A percentile compares a stretch with the other conserved stretches of the same genome.
These are phyloP conservation scores for Zygnema cylindricum DNA, from an alignment of 139 green algal species.

Conservation along the genomic window DNA sequence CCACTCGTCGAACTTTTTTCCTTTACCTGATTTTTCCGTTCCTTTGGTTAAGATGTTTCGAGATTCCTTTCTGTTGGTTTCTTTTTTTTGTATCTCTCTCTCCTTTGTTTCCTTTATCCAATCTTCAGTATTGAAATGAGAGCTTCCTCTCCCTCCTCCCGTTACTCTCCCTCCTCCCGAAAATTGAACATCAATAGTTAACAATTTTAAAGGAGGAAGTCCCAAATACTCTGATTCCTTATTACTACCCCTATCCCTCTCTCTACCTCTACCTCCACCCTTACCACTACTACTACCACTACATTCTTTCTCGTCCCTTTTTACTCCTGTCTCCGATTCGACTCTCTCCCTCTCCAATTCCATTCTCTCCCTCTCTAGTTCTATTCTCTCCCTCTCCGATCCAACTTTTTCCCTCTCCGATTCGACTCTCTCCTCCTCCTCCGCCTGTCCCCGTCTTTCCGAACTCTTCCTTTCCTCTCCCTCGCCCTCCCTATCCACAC, in stretches of 20 bases:
- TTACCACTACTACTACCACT: neutral
- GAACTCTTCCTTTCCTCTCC: too few relatives aligned
- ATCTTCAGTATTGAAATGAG: neutral
- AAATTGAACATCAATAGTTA: slow-evolving; percentile 22
- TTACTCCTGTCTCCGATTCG: slow-evolving; percentile 1
- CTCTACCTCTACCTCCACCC: slow-evolving; percentile 13
- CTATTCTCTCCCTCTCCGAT: too few relatives aligned
- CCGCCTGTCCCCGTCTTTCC: too few relatives aligned
- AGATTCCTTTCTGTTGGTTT: too few relatives aligned
- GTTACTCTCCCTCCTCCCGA: slow-evolving; percentile 9
- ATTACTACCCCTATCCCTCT: neutral
- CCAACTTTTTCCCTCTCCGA: neutral
- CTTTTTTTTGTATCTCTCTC: too few relatives aligned
- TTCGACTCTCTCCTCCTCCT: slow-evolving; percentile 11
- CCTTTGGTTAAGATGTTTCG: too few relatives aligned
- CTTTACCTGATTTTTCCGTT: neutral
- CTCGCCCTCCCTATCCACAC: neutral
- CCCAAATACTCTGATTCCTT: neutral
- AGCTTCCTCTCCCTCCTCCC: slow-evolving; percentile 6
- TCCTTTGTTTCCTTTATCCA: neutral
- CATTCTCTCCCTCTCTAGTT: neutral
- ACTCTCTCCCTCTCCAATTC: neutral
- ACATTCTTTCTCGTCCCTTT: neutral
- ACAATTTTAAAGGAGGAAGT: neutral
- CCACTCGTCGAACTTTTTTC: neutral